Base-by-base conservation (phyloP, 2,329 filamentous ascomycete genomes). In the Rosellinia necatrix region DNA sequence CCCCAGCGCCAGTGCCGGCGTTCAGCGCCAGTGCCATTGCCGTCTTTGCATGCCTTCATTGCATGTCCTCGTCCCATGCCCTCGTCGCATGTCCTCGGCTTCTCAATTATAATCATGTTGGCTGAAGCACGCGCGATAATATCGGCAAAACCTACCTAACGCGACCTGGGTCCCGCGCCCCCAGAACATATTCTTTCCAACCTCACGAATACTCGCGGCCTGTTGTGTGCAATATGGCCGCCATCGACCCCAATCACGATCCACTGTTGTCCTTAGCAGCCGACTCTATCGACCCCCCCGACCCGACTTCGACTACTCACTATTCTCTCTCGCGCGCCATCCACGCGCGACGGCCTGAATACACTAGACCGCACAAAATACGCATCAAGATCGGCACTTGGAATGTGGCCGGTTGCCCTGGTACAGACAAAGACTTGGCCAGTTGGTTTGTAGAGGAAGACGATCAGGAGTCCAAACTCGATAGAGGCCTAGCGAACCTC, bases 381-480 rank as follows among this genome's bases (percentile, higher is more conserved):
- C 87, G 87, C 62, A 83, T 99, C 72, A 97, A 97, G 74, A 82
- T 99, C 48, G 94, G 93, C 37, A 89, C 90, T 0, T 99, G 94
- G 94, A 99, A 99, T 73, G 91, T 96, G 13, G 94, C 92, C 3
- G 87, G 88, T 1, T 87, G 89, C 62, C 85, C 90, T 10, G 91
- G 90, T 21, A 92, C 91, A 0, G 92, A 96, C 72, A 90, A 91
- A 64, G 94, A 97, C 69, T 76, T 99, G 4, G 89, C 85, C 6
- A 85, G 83, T 27, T 99, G 94, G 94, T 97, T 99, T 70, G 82
- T 96, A 6, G 79, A 86, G 9, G 90, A 88, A 13, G 84, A 89
- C 66, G 90, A 89, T 5, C 74, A 92, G 6, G 85, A 88, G 53
- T 80, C 86, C 44, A 75, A 77, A 10, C 72, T 93, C 42, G 83